phyloP scores from a whole-genome alignment of 495 filamentous ascomycete species.

The Penicillium macrosclerotiorum region DNA sequence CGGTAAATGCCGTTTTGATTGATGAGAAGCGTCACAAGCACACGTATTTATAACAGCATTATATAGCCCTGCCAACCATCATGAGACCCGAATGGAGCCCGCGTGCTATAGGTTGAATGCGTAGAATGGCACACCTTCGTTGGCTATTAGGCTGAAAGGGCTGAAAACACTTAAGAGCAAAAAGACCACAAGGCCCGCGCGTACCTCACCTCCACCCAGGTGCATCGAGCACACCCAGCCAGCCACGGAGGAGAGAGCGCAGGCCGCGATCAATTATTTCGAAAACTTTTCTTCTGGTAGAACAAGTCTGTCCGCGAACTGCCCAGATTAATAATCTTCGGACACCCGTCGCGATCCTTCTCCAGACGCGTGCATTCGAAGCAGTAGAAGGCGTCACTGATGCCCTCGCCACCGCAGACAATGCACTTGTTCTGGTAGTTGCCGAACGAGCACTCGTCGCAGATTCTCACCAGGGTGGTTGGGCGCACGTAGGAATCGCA shows the following conservation, averaged over 20 bases:
- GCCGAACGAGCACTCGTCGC: conserved; percentile 98
- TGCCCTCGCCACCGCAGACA: conserved; percentile 97
- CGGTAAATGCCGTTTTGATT: conserved; percentile 29
- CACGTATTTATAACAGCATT: conserved; percentile 3
- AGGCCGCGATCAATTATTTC: conserved; percentile 55
- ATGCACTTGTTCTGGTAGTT: conserved; percentile 99
- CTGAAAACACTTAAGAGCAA: conserved; percentile 2
- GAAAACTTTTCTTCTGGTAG: conserved; percentile 77
- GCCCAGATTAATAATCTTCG: conserved; percentile 98
- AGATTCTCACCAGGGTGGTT: conserved; percentile 95
- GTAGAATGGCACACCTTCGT: not conserved
- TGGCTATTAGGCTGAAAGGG: conserved; percentile 3
- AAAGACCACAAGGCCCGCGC: not conserved
- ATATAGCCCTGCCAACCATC: conserved; percentile 9
- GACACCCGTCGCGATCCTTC: conserved; percentile 96
- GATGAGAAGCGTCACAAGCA: not conserved
- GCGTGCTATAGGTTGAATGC: not conserved
- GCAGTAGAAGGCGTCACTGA: conserved; percentile 99
- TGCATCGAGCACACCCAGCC: conserved; percentile 12
- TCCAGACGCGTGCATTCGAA: conserved; percentile 97
- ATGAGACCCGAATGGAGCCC: not conserved
- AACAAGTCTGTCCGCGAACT: conserved; percentile 93
- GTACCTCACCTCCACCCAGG: conserved; percentile 2
- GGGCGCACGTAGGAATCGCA: conserved; percentile 99
- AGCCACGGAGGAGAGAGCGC: conserved; percentile 6